Evolutionary conservation across 176 grass and related monocot genomes (phyloP), one percentile per base, ranked within the genome.

Genomic region (Saccharum spontaneum): DNA sequence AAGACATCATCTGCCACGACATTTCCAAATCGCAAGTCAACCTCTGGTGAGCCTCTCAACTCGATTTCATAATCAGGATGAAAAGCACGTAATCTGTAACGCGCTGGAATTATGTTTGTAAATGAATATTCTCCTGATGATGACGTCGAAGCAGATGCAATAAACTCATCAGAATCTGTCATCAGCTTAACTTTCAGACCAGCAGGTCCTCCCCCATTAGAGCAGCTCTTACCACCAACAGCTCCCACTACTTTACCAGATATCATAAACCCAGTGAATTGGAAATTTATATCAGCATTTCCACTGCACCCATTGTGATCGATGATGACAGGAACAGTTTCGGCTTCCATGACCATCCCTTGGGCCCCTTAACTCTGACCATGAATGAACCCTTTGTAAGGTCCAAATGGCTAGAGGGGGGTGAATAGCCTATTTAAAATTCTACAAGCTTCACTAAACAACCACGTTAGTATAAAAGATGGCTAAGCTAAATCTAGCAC

Each of bases 361-460:
- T 85, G 48, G 93, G 97, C 43, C 97, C 97, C 91, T 96, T 96
- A 36, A 99, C 97, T 80, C 94, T 90, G 76, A 99, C 69, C 79
- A 99, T 39, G 83, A 99, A 96, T n/a, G 97, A 94, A 46, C 93
- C 92, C n/a, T n/a, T n/a, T n/a, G n/a, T n/a, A n/a, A n/a, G n/a
- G n/a, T n/a, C n/a, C n/a, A n/a, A n/a, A n/a, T n/a, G n/a, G n/a
- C n/a, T n/a, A n/a, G n/a, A n/a, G n/a, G n/a, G n/a, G n/a, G n/a
- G n/a, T n/a, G n/a, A n/a, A n/a, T n/a, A n/a, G n/a, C n/a, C n/a
- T n/a, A n/a, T n/a, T n/a, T n/a, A n/a, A n/a, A n/a, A n/a, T n/a
- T n/a, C n/a, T n/a, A n/a, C n/a, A n/a, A n/a, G n/a, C n/a, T n/a
- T n/a, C n/a, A n/a, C n/a, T n/a, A n/a, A n/a, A n/a, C n/a, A n/a